Evolutionary conservation across 192 early-diverging fungal species (phyloP).

Genomic region (Entomortierella beljakovae): DNA sequence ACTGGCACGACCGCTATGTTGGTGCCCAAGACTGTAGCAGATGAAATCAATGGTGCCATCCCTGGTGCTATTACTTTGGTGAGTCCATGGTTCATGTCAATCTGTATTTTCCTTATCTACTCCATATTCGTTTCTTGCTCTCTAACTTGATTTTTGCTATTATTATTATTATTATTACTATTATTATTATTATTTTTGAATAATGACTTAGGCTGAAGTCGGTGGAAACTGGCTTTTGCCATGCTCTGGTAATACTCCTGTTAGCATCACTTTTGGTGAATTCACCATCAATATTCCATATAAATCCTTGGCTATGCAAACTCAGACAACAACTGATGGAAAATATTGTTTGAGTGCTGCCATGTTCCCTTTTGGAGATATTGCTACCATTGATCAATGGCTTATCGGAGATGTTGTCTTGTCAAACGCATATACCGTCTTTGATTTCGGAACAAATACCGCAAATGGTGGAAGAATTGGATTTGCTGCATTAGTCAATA

Average conservation of each 20-base stretch:
- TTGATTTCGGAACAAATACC: slow-evolving; percentile 57
- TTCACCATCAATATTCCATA: slow-evolving; percentile 24
- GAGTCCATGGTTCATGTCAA: neutral
- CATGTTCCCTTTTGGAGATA: slow-evolving; percentile 28
- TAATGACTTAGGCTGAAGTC: neutral
- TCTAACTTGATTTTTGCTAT: neutral
- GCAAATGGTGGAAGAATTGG: slow-evolving; percentile 52
- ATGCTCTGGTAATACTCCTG: slow-evolving; percentile 23
- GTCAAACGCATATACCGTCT: slow-evolving; percentile 60
- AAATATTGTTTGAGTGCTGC: slow-evolving; percentile 45
- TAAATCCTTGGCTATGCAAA: slow-evolving; percentile 49
- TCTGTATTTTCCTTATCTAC: neutral
- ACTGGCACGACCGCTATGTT: slow-evolving; percentile 70
- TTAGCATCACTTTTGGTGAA: slow-evolving; percentile 43
- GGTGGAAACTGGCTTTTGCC: slow-evolving; percentile 53
- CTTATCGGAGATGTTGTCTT: slow-evolving; percentile 64
- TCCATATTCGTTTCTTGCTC: neutral
- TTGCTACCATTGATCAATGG: slow-evolving; percentile 39
- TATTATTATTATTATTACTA: neutral
- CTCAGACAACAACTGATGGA: neutral
- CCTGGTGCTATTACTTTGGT: slow-evolving; percentile 41
- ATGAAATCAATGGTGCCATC: slow-evolving; percentile 57
- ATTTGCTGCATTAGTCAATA: slow-evolving; percentile 32
- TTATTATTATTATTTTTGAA: neutral
- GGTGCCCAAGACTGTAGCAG: slow-evolving; percentile 48